Conservation (phyloP, 768 basidiomycete genomes). For the Rhizopogon roseolus region DNA sequence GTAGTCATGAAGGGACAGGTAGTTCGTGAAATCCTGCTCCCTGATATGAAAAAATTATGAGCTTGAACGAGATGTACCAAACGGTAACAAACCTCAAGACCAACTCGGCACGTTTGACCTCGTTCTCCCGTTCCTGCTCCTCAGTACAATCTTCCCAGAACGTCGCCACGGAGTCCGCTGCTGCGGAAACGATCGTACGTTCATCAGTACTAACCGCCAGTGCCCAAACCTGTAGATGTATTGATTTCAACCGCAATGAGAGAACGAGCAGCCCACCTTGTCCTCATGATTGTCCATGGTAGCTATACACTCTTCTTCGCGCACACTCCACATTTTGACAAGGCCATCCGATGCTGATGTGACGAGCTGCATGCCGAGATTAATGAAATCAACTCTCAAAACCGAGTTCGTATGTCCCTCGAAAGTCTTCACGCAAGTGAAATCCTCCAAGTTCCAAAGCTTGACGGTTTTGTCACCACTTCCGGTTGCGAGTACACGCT, state of each 20-base stretch:
- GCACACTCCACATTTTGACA: slow-evolving; percentile 93
- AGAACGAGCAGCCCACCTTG: slow-evolving; percentile 52
- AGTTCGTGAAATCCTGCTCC: slow-evolving; percentile 95
- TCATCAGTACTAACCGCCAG: slow-evolving; percentile 81
- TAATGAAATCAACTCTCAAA: slow-evolving; percentile 86
- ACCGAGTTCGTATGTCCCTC: slow-evolving; percentile 99
- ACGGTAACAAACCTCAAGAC: slow-evolving; percentile 68
- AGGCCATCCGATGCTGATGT: slow-evolving; percentile 92
- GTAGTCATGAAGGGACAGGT: slow-evolving; percentile 83
- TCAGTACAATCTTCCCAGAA: slow-evolving; percentile 97
- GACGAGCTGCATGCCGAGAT: slow-evolving; percentile 77
- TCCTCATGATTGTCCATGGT: slow-evolving; percentile 98
- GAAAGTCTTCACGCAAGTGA: slow-evolving; percentile 91
- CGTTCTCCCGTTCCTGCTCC: slow-evolving; percentile 72
- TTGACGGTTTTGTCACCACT: slow-evolving; percentile 95
- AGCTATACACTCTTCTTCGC: slow-evolving; percentile 78
- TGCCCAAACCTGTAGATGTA: slow-evolving; percentile 83
- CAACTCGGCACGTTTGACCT: slow-evolving; percentile 62
- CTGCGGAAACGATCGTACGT: slow-evolving; percentile 83
- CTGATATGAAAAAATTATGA: slow-evolving; percentile 37
- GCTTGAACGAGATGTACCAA: neutral
- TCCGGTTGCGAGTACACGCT: slow-evolving; percentile 85
- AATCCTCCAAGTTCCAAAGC: slow-evolving; percentile 93
- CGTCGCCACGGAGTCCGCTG: slow-evolving; percentile 93
- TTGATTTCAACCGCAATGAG: neutral